Conservation (phyloP, 768 basidiomycete genomes). For the Cyathus striatus region DNA sequence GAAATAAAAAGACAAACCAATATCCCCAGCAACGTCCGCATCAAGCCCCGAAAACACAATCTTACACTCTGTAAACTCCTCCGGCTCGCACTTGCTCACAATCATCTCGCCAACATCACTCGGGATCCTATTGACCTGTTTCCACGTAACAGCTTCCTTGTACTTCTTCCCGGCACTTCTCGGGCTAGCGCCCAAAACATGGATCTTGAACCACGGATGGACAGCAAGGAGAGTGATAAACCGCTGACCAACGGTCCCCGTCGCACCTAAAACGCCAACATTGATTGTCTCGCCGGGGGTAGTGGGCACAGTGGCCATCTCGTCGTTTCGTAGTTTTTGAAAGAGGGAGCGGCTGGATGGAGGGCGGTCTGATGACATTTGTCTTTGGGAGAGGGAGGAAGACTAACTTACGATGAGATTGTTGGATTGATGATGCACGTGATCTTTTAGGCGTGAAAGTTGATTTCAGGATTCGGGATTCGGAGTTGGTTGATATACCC, state of each 20-base stretch:
- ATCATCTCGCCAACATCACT: constrained; percentile 49
- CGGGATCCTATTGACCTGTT: constrained; percentile 79
- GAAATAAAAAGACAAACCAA: constrained; percentile 50
- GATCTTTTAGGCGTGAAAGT: no score
- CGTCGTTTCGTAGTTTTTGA: constrained; percentile 27
- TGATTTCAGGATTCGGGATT: no score
- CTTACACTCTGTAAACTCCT: constrained; percentile 73
- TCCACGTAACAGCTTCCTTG: constrained; percentile 74
- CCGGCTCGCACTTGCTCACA: constrained; percentile 73
- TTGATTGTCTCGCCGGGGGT: constrained; percentile 18
- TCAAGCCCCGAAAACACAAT: constrained; percentile 96
- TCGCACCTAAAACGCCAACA: constrained; percentile 84
- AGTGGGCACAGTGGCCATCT: constrained; percentile 29
- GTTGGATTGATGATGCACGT: no score
- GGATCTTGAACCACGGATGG: constrained; percentile 89
- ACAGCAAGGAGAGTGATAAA: constrained; percentile 84
- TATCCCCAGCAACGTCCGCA: constrained; percentile 90
- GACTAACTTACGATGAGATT: no score
- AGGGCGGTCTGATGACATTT: constrained; percentile 4
- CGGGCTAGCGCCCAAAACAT: constrained; percentile 83
- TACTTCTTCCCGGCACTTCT: constrained; percentile 86
- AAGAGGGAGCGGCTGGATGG: constrained; percentile 20
- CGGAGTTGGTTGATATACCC: no score
- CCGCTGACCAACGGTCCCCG: constrained; percentile 93
- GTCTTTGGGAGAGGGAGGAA: no score